phyloP scores from a whole-genome alignment of 805 yeast genomes.

The Ogataea ramenticola region DNA sequence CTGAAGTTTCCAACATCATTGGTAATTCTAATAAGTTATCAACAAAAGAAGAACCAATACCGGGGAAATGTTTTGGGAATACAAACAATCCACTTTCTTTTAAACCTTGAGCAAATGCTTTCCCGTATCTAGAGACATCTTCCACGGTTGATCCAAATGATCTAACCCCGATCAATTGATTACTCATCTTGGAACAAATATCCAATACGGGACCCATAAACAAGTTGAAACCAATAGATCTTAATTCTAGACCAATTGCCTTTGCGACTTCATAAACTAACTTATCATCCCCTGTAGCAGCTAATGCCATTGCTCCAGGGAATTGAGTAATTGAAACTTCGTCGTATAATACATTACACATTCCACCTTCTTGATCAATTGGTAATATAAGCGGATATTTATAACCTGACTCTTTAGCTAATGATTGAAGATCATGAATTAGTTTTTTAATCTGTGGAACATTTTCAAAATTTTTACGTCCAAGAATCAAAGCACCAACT shows the following conservation, averaged over 20 bases:
- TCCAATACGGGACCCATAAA: constrained; percentile 58
- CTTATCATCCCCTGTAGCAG: constrained; percentile 43
- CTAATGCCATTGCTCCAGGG: constrained; percentile 61
- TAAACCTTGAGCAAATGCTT: constrained; percentile 45
- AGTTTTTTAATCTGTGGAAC: constrained; percentile 42
- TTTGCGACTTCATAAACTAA: constrained; percentile 44
- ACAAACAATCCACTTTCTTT: constrained; percentile 46
- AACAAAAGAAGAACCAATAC: constrained; percentile 55
- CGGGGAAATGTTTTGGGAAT: constrained; percentile 62
- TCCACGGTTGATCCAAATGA: constrained; percentile 56
- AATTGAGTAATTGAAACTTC: constrained; percentile 44
- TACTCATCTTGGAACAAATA: constrained; percentile 47
- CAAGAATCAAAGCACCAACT: constrained; percentile 45
- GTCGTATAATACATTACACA: constrained; percentile 53
- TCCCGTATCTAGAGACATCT: constrained; percentile 47
- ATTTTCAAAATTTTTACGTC: constrained; percentile 42
- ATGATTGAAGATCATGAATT: constrained; percentile 44
- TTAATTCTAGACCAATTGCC: constrained; percentile 47
- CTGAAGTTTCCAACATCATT: constrained; percentile 48
- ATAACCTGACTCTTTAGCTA: constrained; percentile 45
- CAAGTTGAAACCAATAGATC: constrained; percentile 48
- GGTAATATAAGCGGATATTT: constrained; percentile 48
- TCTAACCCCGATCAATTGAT: constrained; percentile 52
- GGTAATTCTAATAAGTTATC: constrained; percentile 52
- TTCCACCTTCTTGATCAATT: constrained; percentile 59